Evolutionary conservation across 345 rosid species (phyloP).

Genomic region (Brassica incana): DNA sequence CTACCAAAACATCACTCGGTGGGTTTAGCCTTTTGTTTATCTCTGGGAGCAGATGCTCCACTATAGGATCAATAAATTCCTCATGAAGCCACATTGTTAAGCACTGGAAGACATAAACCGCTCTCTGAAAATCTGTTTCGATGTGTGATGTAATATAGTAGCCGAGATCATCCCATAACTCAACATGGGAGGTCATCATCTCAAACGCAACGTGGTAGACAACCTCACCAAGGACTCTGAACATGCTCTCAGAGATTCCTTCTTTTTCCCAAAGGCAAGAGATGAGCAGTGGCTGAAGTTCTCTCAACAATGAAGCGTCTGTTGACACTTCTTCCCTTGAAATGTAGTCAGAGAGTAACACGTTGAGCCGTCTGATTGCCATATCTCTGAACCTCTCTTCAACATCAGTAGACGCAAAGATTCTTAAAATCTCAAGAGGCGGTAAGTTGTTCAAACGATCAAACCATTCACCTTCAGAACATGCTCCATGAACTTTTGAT

Average conservation of each 20-base stretch:
- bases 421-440: not conserved
- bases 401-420: not conserved
- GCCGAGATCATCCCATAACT: not conserved
- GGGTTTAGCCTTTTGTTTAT: not conserved
- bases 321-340: not conserved
- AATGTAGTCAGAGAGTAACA: not conserved
- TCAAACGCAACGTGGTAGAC: constrained; percentile 8
- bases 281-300: constrained; percentile 16
- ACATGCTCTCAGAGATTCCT: constrained; percentile 22
- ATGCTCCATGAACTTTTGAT: not conserved
- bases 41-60: not conserved
- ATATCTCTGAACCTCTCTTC: not conserved
- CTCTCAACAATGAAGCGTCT: not conserved
- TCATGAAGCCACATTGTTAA: not conserved
- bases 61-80: not conserved
- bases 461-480: not conserved
- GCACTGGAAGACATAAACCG: constrained; percentile 20
- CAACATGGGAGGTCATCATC: not conserved
- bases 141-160: not conserved
- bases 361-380: constrained; percentile 1
- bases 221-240: constrained; percentile 19
- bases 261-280: not conserved
- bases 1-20: not conserved
- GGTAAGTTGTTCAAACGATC: not conserved
- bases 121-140: not conserved